Evolutionary conservation across 1,284 basidiomycete species (phyloP), one percentile per base, ranked within the genome.

Genomic region (Porodaedalea pini): DNA sequence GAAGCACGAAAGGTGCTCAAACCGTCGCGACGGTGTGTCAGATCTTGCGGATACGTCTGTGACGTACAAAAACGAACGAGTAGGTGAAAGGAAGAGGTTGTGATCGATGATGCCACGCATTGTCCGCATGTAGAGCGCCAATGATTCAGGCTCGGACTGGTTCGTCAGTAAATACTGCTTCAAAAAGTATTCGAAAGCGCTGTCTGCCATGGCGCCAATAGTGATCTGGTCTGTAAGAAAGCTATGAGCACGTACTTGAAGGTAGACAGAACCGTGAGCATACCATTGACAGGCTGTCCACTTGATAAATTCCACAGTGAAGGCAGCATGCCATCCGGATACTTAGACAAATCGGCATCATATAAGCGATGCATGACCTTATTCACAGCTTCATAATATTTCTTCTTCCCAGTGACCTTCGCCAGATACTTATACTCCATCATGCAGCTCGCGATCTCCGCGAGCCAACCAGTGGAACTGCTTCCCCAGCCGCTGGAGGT

Each of bases 1-100:
- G 75, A 91, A 91, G 70, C 89, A 90, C 11, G 87, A 83, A 52
- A 91, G 74, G 65, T 91, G 88, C 64, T 91, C 88, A 56, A 90
- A 83, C 19, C 66, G 68, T 63, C 86, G 82, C 10, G 77, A 75
- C 8, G 79, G 77, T 17, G 17, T 11, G 10, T 40, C 41, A 15
- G n/a, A n/a, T 3, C 37, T 29, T 11, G 41, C 32, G 15, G 48
- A 25, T 29, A 61, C 27, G 64, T 88, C 85, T 2, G 87, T 88
- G n/a, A 86, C 83, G 63, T 89, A 91, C 40, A 91, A 77, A 10
- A 91, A 75, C 25, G 80, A 69, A 13, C 88, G 84, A 0, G 71
- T 77, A 0, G 85, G 82, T 0, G 86, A 80, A 49, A 90, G 62
- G 68, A 81, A 90, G 10, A 90, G 72, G 27, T 90, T 75, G 55